phyloP scores from a whole-genome alignment of 1,284 basidiomycete genomes.

The Ustilago bromivora region DNA sequence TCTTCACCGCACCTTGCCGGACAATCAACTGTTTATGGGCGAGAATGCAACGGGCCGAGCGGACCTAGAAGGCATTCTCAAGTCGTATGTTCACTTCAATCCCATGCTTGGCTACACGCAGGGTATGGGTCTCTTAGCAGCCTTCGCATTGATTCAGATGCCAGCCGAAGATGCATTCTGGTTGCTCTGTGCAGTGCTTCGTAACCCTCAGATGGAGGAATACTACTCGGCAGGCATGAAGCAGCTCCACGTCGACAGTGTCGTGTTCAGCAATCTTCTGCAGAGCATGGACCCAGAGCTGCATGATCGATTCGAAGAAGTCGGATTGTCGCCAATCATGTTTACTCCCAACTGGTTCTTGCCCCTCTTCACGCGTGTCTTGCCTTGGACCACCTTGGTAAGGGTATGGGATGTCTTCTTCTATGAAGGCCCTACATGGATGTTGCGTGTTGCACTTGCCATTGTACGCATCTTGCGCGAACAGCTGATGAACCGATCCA shows the following conservation, averaged over 20 bases:
- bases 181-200: constrained; percentile 79
- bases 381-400: constrained; percentile 82
- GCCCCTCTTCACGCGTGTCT: constrained; percentile 78
- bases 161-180: constrained; percentile 93
- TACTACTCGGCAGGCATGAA: constrained; percentile 81
- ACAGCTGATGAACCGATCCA: constrained; percentile 75
- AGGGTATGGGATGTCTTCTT: constrained; percentile 90
- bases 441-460: constrained; percentile 83
- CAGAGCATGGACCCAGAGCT: constrained; percentile 76
- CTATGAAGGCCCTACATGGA: constrained; percentile 78
- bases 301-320: constrained; percentile 51
- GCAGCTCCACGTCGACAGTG: constrained; percentile 83
- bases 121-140: constrained; percentile 82
- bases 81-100: constrained; percentile 70
- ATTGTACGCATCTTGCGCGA: constrained; percentile 75
- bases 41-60: constrained; percentile 58
- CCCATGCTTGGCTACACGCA: constrained; percentile 70
- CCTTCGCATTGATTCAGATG: constrained; percentile 82
- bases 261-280: constrained; percentile 81
- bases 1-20: constrained; percentile 62
- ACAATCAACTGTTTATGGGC: constrained; percentile 62
- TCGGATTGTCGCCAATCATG: constrained; percentile 61
- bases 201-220: constrained; percentile 72
- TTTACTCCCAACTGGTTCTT: constrained; percentile 69
- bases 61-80: constrained; percentile 63